Evolutionary conservation across 2,329 filamentous ascomycete genomes (phyloP), one percentile per base, ranked within the genome.

Genomic region (Cladophialophora bantiana): DNA sequence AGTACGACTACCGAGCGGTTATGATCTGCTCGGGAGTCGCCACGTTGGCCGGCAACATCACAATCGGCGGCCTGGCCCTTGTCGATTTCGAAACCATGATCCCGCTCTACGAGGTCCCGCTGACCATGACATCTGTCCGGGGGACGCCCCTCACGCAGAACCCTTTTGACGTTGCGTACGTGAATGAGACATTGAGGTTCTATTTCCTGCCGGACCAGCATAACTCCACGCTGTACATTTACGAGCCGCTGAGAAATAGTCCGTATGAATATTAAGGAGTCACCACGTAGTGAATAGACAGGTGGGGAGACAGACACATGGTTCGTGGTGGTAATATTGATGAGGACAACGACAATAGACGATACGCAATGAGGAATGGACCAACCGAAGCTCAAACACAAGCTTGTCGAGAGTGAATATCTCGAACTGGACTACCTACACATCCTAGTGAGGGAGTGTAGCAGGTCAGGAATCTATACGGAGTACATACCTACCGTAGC

Each of bases 11-110:
- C n/a, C 75, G 77, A 42, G 75, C 78, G 13, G 73, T 84, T 9
- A 83, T 83, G 81, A 76, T 84, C 13, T 84, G 82, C 68, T 80
- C 80, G 0, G 83, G 83, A 1, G 79, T 84, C 7, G 78, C 81
- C 4, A 78, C 75, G 3, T 65, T 82, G 12, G 68, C 68, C 40
- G 52, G 20, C 10, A 67, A 67, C 15, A 72, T 72, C 58, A 72
- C 73, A 54, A 72, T 85, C 1, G 82, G 82, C 2, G 83, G 82
- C n/a, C 68, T 84, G 20, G 82, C 83, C 0, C 71, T 85, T 45
- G 67, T 85, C 3, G 81, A 84, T 59, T 73, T 79, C 15, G 73
- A 77, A 56, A 80, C 77, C 0, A 83, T 85, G 81, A 55, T 75
- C 7, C 79, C 83, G 0, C 68, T 84, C 35, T 78, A 77, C 18